These are phyloP conservation scores for Solanum hybrid DNA, from an alignment of 305 asterid genomes.

Conservation along the genomic window DNA sequence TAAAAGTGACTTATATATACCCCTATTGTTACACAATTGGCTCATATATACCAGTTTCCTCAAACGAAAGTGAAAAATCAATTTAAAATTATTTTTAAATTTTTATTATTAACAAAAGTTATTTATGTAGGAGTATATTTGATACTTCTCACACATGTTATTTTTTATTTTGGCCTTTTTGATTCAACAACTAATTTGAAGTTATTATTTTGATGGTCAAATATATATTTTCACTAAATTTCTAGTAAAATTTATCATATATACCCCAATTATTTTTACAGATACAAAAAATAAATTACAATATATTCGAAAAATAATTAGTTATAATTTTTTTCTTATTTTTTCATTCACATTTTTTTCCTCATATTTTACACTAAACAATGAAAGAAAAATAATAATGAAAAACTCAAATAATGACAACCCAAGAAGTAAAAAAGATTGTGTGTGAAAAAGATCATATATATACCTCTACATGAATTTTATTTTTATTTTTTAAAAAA, in stretches of 20 bases:
- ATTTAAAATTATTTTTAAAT: too few species aligned
- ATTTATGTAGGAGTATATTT: not conserved
- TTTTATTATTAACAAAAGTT: not conserved
- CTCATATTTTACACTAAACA: not conserved
- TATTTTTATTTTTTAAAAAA: too few species aligned
- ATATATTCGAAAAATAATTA: too few species aligned
- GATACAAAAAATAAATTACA: not conserved
- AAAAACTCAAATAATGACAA: not conserved
- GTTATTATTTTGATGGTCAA: too few species aligned
- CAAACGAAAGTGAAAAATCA: not conserved
- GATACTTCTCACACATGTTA: not conserved
- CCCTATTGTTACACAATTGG: not conserved
- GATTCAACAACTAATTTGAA: not conserved
- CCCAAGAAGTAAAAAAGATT: not conserved
- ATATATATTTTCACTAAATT: not conserved
- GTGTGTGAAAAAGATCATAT: not conserved
- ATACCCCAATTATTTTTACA: not conserved
- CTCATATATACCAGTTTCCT: not conserved
- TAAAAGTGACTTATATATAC: not conserved
- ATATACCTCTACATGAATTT: too few species aligned
- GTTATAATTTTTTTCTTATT: too few species aligned
- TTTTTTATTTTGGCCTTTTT: not conserved
- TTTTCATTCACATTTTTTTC: not conserved
- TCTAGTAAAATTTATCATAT: not conserved
- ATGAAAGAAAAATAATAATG: too few species aligned